Evolutionary conservation across 1,139 yeast species (phyloP), one percentile per base, ranked within the genome.

Genomic region (Pichia sp.): DNA sequence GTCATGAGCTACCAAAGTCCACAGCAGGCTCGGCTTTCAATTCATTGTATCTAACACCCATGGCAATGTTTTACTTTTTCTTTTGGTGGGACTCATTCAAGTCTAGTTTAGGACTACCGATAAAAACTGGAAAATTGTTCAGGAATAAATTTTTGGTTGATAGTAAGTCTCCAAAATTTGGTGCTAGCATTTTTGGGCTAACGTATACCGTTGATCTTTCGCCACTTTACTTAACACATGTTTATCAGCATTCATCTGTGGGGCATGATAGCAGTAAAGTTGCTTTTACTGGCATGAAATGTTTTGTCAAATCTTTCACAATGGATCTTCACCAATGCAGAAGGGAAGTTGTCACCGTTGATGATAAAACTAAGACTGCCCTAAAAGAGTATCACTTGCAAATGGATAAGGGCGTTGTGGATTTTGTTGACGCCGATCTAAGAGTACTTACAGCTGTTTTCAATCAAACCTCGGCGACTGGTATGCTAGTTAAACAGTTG

Each of bases 271-370:
- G 74, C 48, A 75, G 76, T 53, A 72, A 76, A 41, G 75, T 84
- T 47, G 80, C 85, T 1, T 79, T 86, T 59, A 85, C 90, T 2
- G 99, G 98, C 7, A 65, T 90, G 41, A 93, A 93, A 68, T 90
- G 86, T 2, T 83, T 82, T 61, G 80, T 86, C 31, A 75, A 80
- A 4, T 75, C 75, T 7, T 89, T 92, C 64, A 70, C 78, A 3
- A 75, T 93, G 72, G 98, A 92, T 66, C 69, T 92, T 40, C 98
- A 93, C 66, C 97, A 87, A 64, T 76, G 96, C 49, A 85, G 88
- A 61, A 93, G 89, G 65, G 76, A 84, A 26, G 75, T 81, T 4
- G 76, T 79, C 2, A 77, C 80, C 38, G 47, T 54, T 8, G 84
- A 84, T 59, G 75, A 80, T 51, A 76, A 78, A 36, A 75, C 84